Evolutionary conservation across 2,329 filamentous ascomycete species (phyloP), one percentile per base, ranked within the genome.

Genomic region (Dactylonectria macrodidyma): DNA sequence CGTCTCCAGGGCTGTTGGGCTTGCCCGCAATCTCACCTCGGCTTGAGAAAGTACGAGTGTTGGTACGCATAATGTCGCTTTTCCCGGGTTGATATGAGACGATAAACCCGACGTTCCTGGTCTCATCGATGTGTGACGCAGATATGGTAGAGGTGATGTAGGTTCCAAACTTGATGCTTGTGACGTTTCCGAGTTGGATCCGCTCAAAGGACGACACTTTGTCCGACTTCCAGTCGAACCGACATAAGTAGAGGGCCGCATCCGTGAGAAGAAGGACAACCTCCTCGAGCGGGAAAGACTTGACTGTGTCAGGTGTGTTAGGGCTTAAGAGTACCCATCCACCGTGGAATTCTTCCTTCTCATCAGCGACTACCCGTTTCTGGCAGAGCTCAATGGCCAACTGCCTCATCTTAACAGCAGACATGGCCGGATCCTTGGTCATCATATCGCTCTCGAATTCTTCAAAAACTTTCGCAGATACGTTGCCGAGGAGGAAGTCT

Each of bases 381-480:
- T 93, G 91, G 73, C 93, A 95, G 3, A 93, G 92, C 74, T 98
- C 95, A 69, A 98, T 95, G 9, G 96, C 96, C 70, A 93, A 92
- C 78, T 97, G 93, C 47, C 95, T 89, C 78, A 97, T 91, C 75
- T 92, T 94, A 41, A 90, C 86, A 78, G 97, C 90, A 1, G 95
- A 97, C 14, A 98, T 90, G 0, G 94, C 95, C 14, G 95, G 95
- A 77, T 99, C 96, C 52, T 93, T 92, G 50, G 91, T 95, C 89
- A 95, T 97, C 90, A 99, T 95, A 73, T 95, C 93, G 16, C 92
- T 90, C 77, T 98, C 95, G 70, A 99, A 99, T 73, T 99, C 96
- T 64, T 95, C 93, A 78, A 98, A 98, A 3, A 97, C 92, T 16
- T 91, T 86, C 1, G 91, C 91, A 0, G 92, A 94, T 11, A 97